These are phyloP conservation scores for Phytophthora pluvialis DNA, from an alignment of 352 stramenopile genomes.

Conservation along the genomic window DNA sequence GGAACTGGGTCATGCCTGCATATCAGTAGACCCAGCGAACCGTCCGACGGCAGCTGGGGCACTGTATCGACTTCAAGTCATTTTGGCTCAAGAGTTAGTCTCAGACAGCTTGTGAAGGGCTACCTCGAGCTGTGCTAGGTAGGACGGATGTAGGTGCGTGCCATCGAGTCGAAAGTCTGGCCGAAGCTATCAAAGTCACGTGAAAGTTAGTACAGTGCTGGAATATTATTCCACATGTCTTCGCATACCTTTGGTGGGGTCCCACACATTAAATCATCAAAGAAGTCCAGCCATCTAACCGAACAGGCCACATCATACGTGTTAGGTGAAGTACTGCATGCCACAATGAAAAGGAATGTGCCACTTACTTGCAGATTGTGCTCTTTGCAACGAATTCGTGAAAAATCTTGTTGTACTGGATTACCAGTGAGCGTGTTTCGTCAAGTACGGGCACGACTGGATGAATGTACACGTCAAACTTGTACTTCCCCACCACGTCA, in stretches of 20 bases:
- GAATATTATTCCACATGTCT: background rate
- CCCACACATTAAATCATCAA: constrained; percentile 74
- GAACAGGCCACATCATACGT: background rate
- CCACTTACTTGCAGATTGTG: constrained; percentile 48
- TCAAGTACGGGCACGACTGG: constrained; percentile 90
- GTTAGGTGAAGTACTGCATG: background rate
- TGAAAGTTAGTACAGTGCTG: background rate
- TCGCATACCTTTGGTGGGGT: constrained; percentile 51
- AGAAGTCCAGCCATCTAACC: constrained; percentile 89
- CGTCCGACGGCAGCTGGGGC: constrained; percentile 29
- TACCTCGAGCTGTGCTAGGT: constrained; percentile 58
- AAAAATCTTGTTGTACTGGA: constrained; percentile 86
- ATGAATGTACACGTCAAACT: constrained; percentile 84
- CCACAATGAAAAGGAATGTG: constrained; percentile 3
- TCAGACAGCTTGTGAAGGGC: constrained; percentile 31
- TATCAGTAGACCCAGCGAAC: constrained; percentile 29
- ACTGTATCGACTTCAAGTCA: constrained; percentile 31
- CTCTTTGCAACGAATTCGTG: constrained; percentile 45
- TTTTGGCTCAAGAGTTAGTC: constrained; percentile 3
- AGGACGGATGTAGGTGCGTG: constrained; percentile 86
- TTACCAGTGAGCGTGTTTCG: constrained; percentile 84
- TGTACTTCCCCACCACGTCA: constrained; percentile 56
- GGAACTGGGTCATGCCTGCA: constrained; percentile 26
- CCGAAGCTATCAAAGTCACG: constrained; percentile 43
- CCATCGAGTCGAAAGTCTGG: constrained; percentile 72